A percentile compares a stretch with the other conserved stretches of the same genome.
Evolutionary conservation across 306 rosid genomes (phyloP).

Genomic region (Trifolium repens): DNA sequence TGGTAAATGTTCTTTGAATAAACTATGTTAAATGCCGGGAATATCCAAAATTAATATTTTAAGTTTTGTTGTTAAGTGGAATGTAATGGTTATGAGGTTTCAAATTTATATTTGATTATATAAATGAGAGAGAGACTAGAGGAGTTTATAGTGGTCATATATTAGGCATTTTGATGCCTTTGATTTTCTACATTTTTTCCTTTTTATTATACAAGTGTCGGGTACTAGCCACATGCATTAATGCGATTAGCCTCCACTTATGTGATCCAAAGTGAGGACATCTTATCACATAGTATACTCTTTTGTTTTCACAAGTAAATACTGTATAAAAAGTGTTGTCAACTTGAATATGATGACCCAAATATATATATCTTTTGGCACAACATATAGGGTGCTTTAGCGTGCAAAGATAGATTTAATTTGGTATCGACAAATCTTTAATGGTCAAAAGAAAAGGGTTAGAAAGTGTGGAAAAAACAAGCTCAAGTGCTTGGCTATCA

Average conservation of each 20-base stretch:
- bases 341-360: background rate
- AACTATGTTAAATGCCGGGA: background rate
- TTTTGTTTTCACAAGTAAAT: constrained; percentile 25
- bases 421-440: constrained; percentile 20
- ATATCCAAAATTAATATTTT: background rate
- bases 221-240: constrained; percentile 6
- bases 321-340: background rate
- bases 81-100: background rate
- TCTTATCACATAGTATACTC: background rate
- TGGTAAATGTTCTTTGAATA: background rate
- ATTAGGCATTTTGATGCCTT: background rate
- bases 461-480: constrained; percentile 31
- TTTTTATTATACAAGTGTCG: background rate
- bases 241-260: constrained; percentile 47
- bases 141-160: background rate
- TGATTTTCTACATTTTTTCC: background rate
- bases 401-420: constrained; percentile 34
- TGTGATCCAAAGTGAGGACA: constrained; percentile 39
- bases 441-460: constrained; percentile 22
- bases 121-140: background rate
- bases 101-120: background rate
- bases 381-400: constrained; percentile 33
- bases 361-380: constrained; percentile 1
- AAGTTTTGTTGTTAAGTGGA: background rate
- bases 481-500: constrained; percentile 43